Conservation (phyloP, 2,329 filamentous ascomycete species). For the Dactylellina haptotyla region DNA sequence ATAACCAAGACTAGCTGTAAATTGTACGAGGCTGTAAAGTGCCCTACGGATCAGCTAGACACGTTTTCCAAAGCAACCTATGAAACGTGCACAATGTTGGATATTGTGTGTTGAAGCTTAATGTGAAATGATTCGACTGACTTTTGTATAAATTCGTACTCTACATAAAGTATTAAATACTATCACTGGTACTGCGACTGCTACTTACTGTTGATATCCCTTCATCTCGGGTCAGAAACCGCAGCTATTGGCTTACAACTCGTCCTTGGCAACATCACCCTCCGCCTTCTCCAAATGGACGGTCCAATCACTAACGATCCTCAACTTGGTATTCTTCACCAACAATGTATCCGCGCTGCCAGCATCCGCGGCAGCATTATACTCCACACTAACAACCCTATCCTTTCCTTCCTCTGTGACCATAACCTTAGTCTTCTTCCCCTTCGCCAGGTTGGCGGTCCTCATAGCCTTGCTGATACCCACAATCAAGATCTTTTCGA, state of each 20-base stretch:
- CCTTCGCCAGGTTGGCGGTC: constrained; percentile 71
- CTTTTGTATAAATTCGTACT: too few species aligned
- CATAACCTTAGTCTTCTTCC: constrained; percentile 73
- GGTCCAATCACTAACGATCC: constrained; percentile 72
- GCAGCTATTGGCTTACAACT: constrained; percentile 19
- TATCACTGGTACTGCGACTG: too few species aligned
- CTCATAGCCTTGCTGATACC: constrained; percentile 62
- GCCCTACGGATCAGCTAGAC: too few species aligned
- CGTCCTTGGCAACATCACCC: constrained; percentile 9
- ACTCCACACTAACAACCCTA: constrained; percentile 69
- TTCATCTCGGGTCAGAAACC: background rate
- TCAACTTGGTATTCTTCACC: constrained; percentile 71
- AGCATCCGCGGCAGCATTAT: constrained; percentile 67
- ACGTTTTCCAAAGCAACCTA: too few species aligned
- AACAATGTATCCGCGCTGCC: constrained; percentile 68
- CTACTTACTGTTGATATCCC: too few species aligned
- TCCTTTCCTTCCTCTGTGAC: constrained; percentile 67
- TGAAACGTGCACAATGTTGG: too few species aligned
- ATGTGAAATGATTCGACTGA: too few species aligned
- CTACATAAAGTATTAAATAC: too few species aligned
- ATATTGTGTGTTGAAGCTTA: too few species aligned
- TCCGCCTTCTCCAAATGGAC: constrained; percentile 65
- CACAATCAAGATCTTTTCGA: constrained; percentile 86
- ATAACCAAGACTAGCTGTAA: too few species aligned
- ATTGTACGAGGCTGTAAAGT: too few species aligned